phyloP scores from a whole-genome alignment of 257 asterid species.

The Solanum verrucosum region DNA sequence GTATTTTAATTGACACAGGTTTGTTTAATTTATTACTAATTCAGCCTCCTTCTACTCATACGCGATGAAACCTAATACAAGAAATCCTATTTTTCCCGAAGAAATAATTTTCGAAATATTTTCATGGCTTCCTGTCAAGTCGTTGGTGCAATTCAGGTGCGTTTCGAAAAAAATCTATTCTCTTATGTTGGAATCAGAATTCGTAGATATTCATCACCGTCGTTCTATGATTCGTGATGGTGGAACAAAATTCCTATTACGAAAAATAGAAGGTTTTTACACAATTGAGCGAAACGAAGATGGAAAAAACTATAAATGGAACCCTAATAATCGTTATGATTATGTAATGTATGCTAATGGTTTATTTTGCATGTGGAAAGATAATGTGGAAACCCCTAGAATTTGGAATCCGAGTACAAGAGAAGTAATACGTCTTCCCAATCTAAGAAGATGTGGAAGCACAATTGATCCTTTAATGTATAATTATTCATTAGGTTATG shows the following conservation, averaged over 20 bases:
- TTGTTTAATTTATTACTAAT: not conserved
- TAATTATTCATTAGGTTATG: not conserved
- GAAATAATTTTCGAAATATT: not conserved
- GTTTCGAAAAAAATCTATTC: not conserved
- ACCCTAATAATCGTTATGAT: not conserved
- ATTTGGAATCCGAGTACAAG: not conserved
- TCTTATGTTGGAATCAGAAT: not conserved
- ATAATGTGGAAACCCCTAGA: not conserved
- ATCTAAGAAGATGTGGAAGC: not conserved
- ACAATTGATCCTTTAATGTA: not conserved
- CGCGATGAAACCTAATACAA: not conserved
- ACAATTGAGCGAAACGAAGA: not conserved
- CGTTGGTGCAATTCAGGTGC: not conserved
- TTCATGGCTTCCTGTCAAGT: not conserved
- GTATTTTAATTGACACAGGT: not conserved
- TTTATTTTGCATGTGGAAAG: not conserved
- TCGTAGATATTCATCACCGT: not conserved
- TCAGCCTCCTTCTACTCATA: not conserved
- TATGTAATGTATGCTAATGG: not conserved
- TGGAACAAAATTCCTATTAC: not conserved
- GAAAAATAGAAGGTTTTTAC: not conserved
- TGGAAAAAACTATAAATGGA: not conserved
- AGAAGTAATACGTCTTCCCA: not conserved
- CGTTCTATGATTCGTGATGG: not conserved
- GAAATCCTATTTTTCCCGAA: not conserved